Base-by-base conservation (phyloP, 2,329 filamentous ascomycete species). In the Dactylella cylindrospora region DNA sequence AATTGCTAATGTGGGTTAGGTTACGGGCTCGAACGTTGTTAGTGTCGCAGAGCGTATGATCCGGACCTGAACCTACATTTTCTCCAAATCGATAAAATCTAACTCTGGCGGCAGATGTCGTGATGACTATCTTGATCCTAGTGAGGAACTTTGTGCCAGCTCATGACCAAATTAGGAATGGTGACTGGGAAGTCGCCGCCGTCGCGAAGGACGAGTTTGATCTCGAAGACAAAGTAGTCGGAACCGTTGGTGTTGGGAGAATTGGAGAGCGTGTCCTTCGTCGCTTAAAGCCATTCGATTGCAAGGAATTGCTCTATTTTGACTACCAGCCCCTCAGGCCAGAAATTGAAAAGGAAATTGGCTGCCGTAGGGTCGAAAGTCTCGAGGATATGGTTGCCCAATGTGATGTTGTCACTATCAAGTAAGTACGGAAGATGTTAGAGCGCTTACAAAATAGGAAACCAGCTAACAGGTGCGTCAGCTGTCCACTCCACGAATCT, bases 151-250 rank as follows among this genome's bases (percentile, higher is more conserved):
- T 96, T 73, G 90, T 95, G 49, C 93, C 93, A 68, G 90, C 93
- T 49, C 93, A 97, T 79, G 90, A 97, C 80, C 84, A 89, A 81
- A 86, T 98, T 72, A 80, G 84, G 75, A 76, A 78, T 60, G 93
- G 93, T 67, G 88, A 95, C 65, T 98, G 93, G 93, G 81, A 98
- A 73, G 93, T 98, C 46, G 93, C 93, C 64, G 90, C 82, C 50
- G 91, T 90, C 20, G 93, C 93, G 73, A 97, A 97, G 86, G 90
- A 95, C 78, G 91, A 97, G 80, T 98, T 85, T 75, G 93, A 98
- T 72, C 85, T 98, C 54, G 93, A 97, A 82, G 80, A 81, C 80
- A 98, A 98, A 84, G 88, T 94, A 41, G 93, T 98, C 70, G 93
- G 93, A 71, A 98, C 93, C 73, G 93, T 98, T 60, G 93, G 88